Evolutionary conservation across 1,284 basidiomycete species (phyloP), one percentile per base, ranked within the genome.

Genomic region (Ustilago hordei): DNA sequence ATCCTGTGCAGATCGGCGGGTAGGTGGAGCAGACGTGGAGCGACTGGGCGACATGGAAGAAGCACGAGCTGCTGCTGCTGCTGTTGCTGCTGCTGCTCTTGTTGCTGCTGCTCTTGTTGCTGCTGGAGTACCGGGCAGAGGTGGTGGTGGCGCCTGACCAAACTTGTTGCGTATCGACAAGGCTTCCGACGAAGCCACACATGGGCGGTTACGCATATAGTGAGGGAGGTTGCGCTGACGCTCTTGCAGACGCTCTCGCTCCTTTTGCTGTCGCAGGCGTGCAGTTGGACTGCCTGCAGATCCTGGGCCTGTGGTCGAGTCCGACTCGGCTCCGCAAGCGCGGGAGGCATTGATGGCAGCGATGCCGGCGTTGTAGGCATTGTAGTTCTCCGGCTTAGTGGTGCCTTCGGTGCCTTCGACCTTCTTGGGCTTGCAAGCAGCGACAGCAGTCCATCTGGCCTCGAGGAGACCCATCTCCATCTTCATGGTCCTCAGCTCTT

Each of bases 391-490:
- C 19, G 60, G 67, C 59, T 72, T 75, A 58, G 68, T 75, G 43
- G 73, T 75, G 55, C 73, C 73, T 45, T 75, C 73, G 36, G 66
- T 71, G 32, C 67, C 68, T 43, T 55, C 57, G 8, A 76, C 69
- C 67, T 79, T 75, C 52, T 60, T 60, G 28, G 66, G 67, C 54
- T 79, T 80, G 66, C 80, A 79, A 1, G 82, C 81, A 1, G 82
- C 78, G 3, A 80, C 72, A 32, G 81, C 79, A 12, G 80, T 79
- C 78, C 84, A 85, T 45, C 79, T 81, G 0, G 84, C 82, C 53
- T 82, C 78, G 34, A 86, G 70, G 19, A 86, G 68, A 47, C 82
- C 83, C 67, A 86, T 78, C 55, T 82, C 79, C 80, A 86, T 81
- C 57, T 83, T 73, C 75, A 86, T 75, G 45, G 66, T 74, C 5